These are phyloP conservation scores for Pseudopyricularia cyperi DNA, from an alignment of 2,329 filamentous ascomycete species.

Conservation along the genomic window DNA sequence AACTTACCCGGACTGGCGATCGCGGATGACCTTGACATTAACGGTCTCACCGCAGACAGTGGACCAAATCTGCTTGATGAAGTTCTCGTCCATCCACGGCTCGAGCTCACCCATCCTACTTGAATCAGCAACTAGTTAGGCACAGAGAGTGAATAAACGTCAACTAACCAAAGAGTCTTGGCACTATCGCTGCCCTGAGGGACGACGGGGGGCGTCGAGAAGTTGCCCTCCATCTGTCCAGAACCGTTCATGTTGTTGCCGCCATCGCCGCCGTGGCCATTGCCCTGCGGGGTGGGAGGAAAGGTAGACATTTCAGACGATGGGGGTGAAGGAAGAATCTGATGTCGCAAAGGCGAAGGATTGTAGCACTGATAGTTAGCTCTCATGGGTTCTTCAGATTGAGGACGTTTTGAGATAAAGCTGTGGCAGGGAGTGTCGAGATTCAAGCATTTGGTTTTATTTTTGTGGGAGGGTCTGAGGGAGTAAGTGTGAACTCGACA, in stretches of 20 bases:
- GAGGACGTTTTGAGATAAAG: too few relatives aligned
- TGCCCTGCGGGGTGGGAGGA: conserved; percentile 7
- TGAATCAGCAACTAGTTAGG: conserved; percentile 3
- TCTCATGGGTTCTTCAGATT: background rate
- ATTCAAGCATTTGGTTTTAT: too few relatives aligned
- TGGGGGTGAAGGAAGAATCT: background rate
- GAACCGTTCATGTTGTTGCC: conserved; percentile 15
- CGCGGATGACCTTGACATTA: conserved; percentile 98
- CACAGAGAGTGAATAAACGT: background rate
- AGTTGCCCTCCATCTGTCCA: conserved; percentile 10
- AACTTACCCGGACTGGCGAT: conserved; percentile 92
- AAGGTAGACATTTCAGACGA: conserved; percentile 8
- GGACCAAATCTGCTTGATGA: conserved; percentile 82
- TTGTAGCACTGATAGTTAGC: background rate
- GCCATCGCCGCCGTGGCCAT: conserved; percentile 8
- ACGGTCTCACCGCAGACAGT: conserved; percentile 88
- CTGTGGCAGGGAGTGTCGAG: too few relatives aligned
- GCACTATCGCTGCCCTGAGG: conserved; percentile 27
- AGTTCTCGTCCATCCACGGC: conserved; percentile 98
- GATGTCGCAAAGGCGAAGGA: background rate
- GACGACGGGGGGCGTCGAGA: conserved; percentile 8
- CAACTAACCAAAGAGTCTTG: conserved; percentile 43
- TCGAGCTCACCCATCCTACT: conserved; percentile 98
- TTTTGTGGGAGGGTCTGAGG: too few relatives aligned
- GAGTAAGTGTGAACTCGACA: too few relatives aligned